Evolutionary conservation across 169 alveolate species (phyloP), one percentile per base, ranked within the genome.

Genomic region (Plasmodium ovale): DNA sequence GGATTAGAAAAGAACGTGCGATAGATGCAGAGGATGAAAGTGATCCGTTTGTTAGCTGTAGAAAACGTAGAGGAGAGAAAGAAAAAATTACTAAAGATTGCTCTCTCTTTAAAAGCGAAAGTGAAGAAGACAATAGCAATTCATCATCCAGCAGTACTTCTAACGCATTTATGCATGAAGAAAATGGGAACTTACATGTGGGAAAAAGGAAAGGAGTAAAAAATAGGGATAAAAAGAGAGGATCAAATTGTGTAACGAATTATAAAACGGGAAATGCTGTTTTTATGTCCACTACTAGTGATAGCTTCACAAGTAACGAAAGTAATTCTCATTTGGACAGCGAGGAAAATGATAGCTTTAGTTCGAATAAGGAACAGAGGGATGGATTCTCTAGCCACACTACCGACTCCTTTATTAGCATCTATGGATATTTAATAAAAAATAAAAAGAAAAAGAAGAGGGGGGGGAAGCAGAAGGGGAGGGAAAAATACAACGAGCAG

Each of bases 221-320:
- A 74, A 42, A 65, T 54, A 62, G 14, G 25, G 21, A 31, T 29
- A 60, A 44, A 59, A 74, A 29, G 31, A 74, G 42, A 54, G 25
- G 27, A 23, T 37, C 72, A 6, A 42, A 27, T 7, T 54, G 44
- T 42, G 4, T 72, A 21, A 5, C 54, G n/a, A 35, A 72, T 54
- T 74, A 44, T 21, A 74, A 49, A 62, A 64, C 4, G 39, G 68
- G 54, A 5, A 74, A 60, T 44, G 62, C 12, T 35, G 44, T 44
- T 21, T 74, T 31, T 53, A 21, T 74, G 59, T 60, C 88, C 2
- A 60, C 88, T n/a, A 60, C 88, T 19, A 60, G 72, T 31, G 88
- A 74, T 74, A 74, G 88, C 39, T 74, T 37, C n/a, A 44, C 73
- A 19, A 74, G 88, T 37, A 60, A 74, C 27, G 88, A 74, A 16